Percentiles rank a stretch among this genome's conserved stretches.
Conservation (phyloP, 352 stramenopile genomes). For the Globisporangium nunn region DNA sequence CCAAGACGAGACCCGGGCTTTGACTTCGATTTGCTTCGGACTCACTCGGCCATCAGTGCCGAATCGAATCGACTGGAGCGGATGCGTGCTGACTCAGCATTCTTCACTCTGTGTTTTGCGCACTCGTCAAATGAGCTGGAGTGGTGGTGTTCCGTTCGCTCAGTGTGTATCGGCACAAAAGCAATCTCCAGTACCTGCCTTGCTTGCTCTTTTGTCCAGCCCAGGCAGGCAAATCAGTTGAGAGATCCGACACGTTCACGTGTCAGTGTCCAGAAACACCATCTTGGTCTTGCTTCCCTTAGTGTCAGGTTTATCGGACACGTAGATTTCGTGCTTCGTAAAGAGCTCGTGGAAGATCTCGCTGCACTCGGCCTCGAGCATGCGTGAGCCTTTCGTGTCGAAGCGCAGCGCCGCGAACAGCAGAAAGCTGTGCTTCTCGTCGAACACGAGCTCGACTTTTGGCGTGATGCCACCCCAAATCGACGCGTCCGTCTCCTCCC, state of each 20-base stretch:
- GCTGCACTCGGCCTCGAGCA: slow-evolving; percentile 39
- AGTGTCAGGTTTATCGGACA: neutral
- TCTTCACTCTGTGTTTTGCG: too few relatives aligned
- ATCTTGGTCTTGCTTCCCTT: neutral
- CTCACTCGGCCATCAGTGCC: too few relatives aligned
- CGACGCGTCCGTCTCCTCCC: slow-evolving; percentile 77
- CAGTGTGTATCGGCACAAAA: too few relatives aligned
- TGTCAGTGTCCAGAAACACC: slow-evolving; percentile 2
- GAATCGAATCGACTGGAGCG: too few relatives aligned
- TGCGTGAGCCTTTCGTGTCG: slow-evolving; percentile 27
- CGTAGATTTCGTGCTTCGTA: slow-evolving; percentile 10
- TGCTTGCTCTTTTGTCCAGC: too few relatives aligned
- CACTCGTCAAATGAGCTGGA: too few relatives aligned
- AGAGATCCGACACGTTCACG: neutral
- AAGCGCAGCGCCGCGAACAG: slow-evolving; percentile 52
- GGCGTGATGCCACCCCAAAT: slow-evolving; percentile 84
- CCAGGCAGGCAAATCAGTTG: neutral
- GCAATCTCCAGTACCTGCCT: too few relatives aligned
- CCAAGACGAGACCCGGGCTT: too few relatives aligned
- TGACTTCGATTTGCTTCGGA: too few relatives aligned
- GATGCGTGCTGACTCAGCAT: too few relatives aligned
- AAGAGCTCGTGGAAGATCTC: slow-evolving; percentile 43
- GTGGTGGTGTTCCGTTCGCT: too few relatives aligned
- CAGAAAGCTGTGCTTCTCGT: slow-evolving; percentile 57
- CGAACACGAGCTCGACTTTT: slow-evolving; percentile 64